Percentiles rank a stretch among this genome's conserved stretches.
phyloP scores from a whole-genome alignment of 2,329 filamentous ascomycete genomes.

The Bertia moriformis region DNA sequence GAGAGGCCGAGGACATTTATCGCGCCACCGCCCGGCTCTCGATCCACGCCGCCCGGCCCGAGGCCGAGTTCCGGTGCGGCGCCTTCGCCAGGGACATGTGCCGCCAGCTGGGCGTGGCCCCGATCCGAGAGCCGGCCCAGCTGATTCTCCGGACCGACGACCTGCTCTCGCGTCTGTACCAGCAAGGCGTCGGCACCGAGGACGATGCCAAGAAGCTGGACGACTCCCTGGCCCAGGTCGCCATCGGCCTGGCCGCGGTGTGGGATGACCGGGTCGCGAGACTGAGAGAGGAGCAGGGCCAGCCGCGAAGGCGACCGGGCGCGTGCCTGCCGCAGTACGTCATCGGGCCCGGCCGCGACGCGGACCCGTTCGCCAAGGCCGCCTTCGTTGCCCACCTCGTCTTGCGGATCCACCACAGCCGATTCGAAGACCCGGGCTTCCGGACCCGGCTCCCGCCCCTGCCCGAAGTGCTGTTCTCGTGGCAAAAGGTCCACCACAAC shows the following conservation, averaged over 20 bases:
- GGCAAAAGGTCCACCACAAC: constrained; percentile 66
- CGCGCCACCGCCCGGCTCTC: constrained; percentile 33
- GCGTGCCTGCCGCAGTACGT: too few species aligned
- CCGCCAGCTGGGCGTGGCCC: constrained; percentile 37
- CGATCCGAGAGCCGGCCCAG: constrained; percentile 53
- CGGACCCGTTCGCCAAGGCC: constrained; percentile 58
- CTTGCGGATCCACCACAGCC: constrained; percentile 62
- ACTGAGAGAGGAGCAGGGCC: too few species aligned
- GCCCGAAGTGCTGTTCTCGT: constrained; percentile 68
- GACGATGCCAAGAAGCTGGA: constrained; percentile 42
- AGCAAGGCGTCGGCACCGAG: constrained; percentile 38
- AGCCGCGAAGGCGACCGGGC: constrained; percentile 35
- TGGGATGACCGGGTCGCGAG: constrained; percentile 39
- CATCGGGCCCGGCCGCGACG: constrained; percentile 51
- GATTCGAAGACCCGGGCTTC: constrained; percentile 25
- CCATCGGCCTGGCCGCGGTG: constrained; percentile 32
- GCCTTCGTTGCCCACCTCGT: constrained; percentile 65
- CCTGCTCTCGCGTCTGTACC: constrained; percentile 50
- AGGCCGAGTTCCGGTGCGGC: constrained; percentile 48
- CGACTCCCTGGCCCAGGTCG: constrained; percentile 36
- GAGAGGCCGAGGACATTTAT: constrained; percentile 39
- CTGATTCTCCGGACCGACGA: constrained; percentile 66
- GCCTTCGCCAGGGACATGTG: constrained; percentile 60
- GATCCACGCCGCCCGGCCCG: constrained; percentile 17
- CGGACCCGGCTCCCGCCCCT: constrained; percentile 31